phyloP scores from a whole-genome alignment of 805 yeast genomes.

The Henningerozyma blattae region DNA sequence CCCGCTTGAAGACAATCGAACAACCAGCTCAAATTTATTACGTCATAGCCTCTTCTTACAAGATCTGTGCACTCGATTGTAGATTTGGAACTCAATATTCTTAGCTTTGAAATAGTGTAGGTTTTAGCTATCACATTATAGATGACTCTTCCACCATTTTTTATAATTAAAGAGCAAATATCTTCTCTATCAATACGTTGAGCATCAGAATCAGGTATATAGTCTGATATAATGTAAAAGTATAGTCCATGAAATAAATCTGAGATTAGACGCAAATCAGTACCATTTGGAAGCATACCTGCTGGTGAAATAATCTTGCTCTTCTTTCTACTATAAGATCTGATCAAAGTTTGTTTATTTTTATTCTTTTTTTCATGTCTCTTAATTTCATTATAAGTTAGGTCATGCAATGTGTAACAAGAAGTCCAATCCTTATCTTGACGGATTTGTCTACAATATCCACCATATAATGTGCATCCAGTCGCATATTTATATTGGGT shows the following conservation, averaged over 20 bases:
- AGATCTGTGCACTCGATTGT: conserved; percentile 30
- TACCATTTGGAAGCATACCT: background rate
- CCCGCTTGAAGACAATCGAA: conserved; percentile 37
- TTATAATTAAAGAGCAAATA: conserved; percentile 28
- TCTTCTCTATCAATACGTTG: conserved; percentile 24
- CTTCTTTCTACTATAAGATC: background rate
- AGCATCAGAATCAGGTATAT: conserved; percentile 9
- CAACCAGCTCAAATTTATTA: conserved; percentile 62
- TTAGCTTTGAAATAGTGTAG: conserved; percentile 5
- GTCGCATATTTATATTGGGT: conserved; percentile 39
- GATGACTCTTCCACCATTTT: conserved; percentile 40
- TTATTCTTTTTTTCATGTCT: background rate
- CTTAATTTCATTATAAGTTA: conserved; percentile 2
- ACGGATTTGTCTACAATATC: conserved; percentile 57
- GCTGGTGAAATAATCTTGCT: background rate
- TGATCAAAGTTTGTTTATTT: background rate
- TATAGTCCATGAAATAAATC: conserved; percentile 32
- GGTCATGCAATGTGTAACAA: conserved; percentile 45
- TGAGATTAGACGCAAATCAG: conserved; percentile 7
- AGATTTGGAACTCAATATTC: conserved; percentile 28
- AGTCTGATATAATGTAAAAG: conserved; percentile 47
- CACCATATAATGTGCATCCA: conserved; percentile 63
- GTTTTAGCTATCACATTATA: conserved; percentile 21
- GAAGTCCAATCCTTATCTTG: conserved; percentile 53
- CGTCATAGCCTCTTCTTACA: conserved; percentile 40